These are phyloP conservation scores for Dujonia santamariae DNA, from an alignment of 1,139 yeast species.

Conservation along the genomic window DNA sequence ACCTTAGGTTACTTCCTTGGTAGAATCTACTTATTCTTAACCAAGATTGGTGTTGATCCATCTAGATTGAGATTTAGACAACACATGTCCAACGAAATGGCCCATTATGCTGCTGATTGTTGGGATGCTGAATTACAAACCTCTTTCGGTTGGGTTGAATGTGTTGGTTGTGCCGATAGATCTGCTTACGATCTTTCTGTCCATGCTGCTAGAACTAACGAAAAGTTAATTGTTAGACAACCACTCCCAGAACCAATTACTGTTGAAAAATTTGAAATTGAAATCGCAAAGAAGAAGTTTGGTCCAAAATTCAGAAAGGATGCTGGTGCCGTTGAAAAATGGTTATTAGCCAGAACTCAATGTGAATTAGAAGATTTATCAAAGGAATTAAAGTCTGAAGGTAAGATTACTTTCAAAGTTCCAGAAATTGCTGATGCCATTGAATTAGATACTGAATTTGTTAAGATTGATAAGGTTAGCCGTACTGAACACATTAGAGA, in stretches of 20 bases:
- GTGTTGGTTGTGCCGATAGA: constrained; percentile 99
- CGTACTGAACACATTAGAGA: constrained; percentile 91
- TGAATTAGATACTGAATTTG: constrained; percentile 70
- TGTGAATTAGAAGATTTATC: constrained; percentile 80
- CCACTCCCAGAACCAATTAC: constrained; percentile 78
- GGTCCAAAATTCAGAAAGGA: constrained; percentile 98
- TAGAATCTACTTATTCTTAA: constrained; percentile 80
- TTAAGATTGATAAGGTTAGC: constrained; percentile 73
- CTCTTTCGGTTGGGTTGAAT: constrained; percentile 98
- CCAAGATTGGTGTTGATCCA: constrained; percentile 87
- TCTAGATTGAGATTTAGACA: constrained; percentile 91
- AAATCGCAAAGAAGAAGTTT: constrained; percentile 87
- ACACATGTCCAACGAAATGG: constrained; percentile 99
- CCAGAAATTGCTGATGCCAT: constrained; percentile 55
- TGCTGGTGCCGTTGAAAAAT: constrained; percentile 86
- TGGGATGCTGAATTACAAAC: constrained; percentile 99
- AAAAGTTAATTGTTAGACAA: constrained; percentile 91
- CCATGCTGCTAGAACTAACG: constrained; percentile 92
- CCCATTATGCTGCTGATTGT: constrained; percentile 98
- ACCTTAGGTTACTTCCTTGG: constrained; percentile 97
- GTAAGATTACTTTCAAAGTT: constrained; percentile 63
- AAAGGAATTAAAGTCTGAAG: constrained; percentile 59
- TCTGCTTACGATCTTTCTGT: constrained; percentile 97
- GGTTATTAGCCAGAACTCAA: constrained; percentile 74
- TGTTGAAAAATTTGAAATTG: constrained; percentile 81